Conservation (phyloP, 352 stramenopile species). For the Phytopythium helicoides region DNA sequence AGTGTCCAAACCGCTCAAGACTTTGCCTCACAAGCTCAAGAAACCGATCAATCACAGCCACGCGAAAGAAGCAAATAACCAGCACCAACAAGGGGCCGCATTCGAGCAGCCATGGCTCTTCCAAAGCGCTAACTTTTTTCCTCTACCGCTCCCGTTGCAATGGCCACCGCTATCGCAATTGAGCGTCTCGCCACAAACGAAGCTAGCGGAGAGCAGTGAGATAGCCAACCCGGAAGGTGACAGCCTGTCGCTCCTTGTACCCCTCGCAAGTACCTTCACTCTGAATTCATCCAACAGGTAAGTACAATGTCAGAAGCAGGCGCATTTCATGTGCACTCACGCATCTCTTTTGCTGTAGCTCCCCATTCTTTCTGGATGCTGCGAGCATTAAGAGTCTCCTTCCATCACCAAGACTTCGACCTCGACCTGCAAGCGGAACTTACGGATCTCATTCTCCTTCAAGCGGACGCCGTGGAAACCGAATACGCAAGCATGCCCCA, state of each 20-base stretch:
- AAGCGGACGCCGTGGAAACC: constrained; percentile 1
- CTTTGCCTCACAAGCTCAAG: background rate
- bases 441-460: constrained; percentile 6
- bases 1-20: background rate
- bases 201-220: no score
- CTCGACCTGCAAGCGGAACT: constrained; percentile 20
- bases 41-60: background rate
- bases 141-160: constrained; percentile 13
- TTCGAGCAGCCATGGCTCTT: constrained; percentile 69
- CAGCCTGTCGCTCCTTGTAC: constrained; percentile 5
- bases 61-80: background rate
- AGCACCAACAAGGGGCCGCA: background rate
- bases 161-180: constrained; percentile 2
- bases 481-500: constrained; percentile 18
- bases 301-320: background rate
- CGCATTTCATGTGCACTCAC: background rate
- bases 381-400: constrained; percentile 62
- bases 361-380: constrained; percentile 69
- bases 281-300: constrained; percentile 5
- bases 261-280: background rate
- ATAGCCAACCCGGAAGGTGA: background rate
- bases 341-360: constrained; percentile 5
- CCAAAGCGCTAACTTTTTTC: constrained; percentile 48
- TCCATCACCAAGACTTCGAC: constrained; percentile 18
- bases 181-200: no score